Conservation (phyloP, 1,284 basidiomycete species). For the Phenoliferia sp. region DNA sequence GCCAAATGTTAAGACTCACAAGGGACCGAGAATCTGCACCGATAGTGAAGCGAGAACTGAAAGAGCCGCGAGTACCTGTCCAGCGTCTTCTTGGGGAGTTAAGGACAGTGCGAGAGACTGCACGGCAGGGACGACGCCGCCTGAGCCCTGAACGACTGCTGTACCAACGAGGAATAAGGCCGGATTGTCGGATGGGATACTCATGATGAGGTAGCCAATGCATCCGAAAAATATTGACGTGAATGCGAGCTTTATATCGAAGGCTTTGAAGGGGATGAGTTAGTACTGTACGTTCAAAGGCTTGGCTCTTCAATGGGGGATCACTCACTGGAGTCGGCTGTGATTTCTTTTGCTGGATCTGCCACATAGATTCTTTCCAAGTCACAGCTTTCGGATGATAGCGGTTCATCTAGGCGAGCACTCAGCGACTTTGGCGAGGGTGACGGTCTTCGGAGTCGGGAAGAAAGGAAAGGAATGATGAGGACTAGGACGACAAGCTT, state of each 20-base stretch:
- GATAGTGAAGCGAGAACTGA: slow-evolving; percentile 63
- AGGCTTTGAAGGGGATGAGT: slow-evolving; percentile 1
- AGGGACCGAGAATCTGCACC: slow-evolving; percentile 45
- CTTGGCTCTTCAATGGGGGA: too few species aligned
- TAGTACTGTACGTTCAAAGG: background rate
- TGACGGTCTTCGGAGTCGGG: slow-evolving; percentile 5
- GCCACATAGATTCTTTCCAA: background rate
- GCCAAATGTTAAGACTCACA: background rate
- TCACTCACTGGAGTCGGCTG: slow-evolving; percentile 1
- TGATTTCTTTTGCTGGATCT: background rate
- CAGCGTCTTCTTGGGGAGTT: slow-evolving; percentile 47
- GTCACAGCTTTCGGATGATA: background rate
- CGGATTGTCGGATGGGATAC: slow-evolving; percentile 5
- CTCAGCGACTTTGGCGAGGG: background rate
- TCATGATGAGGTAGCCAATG: slow-evolving; percentile 21
- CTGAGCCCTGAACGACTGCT: slow-evolving; percentile 51
- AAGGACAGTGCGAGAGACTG: slow-evolving; percentile 64
- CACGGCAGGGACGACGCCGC: slow-evolving; percentile 58
- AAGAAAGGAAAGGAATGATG: slow-evolving; percentile 21
- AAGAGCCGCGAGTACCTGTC: slow-evolving; percentile 65
- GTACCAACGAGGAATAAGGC: slow-evolving; percentile 31
- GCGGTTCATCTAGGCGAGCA: background rate
- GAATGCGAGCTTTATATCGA: slow-evolving; percentile 21
- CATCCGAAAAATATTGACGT: background rate
- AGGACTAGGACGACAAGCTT: slow-evolving; percentile 11